Percentiles rank a stretch among this genome's conserved stretches.
Conservation (phyloP, 2,329 filamentous ascomycete species). For the Trichophyton mentagrophytes region DNA sequence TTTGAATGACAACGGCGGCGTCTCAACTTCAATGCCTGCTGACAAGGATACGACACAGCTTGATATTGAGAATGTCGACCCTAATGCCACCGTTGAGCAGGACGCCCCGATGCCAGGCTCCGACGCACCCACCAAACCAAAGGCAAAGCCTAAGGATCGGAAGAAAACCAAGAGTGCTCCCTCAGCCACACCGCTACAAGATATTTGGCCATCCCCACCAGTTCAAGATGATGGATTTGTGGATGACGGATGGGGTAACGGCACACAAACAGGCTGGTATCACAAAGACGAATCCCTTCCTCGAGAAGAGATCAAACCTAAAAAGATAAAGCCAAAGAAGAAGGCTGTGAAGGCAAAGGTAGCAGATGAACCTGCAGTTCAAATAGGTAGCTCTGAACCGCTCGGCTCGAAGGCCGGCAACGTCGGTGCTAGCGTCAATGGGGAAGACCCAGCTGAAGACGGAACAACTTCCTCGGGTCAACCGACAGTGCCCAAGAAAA, state of each 20-base stretch:
- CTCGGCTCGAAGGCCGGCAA: not conserved
- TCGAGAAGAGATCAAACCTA: not conserved
- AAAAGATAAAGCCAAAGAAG: not conserved
- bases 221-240: not conserved
- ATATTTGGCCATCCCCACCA: not conserved
- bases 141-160: not conserved
- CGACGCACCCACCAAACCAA: not conserved
- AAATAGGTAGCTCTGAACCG: not conserved
- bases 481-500: not conserved
- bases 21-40: not conserved
- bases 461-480: not conserved
- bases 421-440: not conserved
- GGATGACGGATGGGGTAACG: not conserved
- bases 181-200: not conserved
- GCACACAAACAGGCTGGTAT: not conserved
- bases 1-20: not conserved
- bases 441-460: not conserved
- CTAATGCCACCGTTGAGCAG: not conserved
- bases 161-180: not conserved
- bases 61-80: not conserved
- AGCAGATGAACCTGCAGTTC: not conserved
- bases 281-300: not conserved
- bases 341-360: not conserved
- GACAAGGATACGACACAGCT: not conserved
- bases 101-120: not conserved